These are phyloP conservation scores for Trametes maxima DNA, from an alignment of 768 basidiomycete genomes.

Conservation along the genomic window DNA sequence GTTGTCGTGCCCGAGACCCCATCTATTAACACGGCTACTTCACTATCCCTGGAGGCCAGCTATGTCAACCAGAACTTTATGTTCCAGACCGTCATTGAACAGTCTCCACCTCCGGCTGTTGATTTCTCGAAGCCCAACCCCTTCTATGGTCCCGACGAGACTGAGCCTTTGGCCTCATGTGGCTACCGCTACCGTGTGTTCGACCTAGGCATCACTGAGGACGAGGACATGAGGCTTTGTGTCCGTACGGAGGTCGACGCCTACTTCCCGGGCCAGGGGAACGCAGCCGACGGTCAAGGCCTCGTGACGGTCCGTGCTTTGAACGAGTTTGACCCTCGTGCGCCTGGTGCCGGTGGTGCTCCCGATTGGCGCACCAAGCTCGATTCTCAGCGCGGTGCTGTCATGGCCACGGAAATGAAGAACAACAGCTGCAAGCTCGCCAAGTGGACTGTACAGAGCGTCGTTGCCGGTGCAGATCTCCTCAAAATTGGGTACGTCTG, in stretches of 20 bases:
- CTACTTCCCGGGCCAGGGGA: slow-evolving; percentile 64
- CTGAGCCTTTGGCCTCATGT: slow-evolving; percentile 92
- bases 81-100: slow-evolving; percentile 91
- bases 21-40: slow-evolving; percentile 91
- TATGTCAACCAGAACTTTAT: slow-evolving; percentile 99
- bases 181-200: slow-evolving; percentile 96
- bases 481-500: slow-evolving; percentile 92
- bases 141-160: slow-evolving; percentile 92
- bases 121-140: slow-evolving; percentile 90
- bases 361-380: slow-evolving; percentile 99
- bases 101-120: slow-evolving; percentile 57
- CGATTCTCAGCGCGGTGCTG: slow-evolving; percentile 94
- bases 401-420: slow-evolving; percentile 99
- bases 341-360: slow-evolving; percentile 89
- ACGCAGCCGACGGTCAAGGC: slow-evolving; percentile 67
- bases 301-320: slow-evolving; percentile 91
- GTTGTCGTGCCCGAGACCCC: slow-evolving; percentile 63
- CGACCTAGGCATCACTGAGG: slow-evolving; percentile 87
- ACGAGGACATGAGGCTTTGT: slow-evolving; percentile 88
- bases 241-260: slow-evolving; percentile 98
- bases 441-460: slow-evolving; percentile 95
- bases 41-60: slow-evolving; percentile 94
- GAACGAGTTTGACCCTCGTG: slow-evolving; percentile 94
- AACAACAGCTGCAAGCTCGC: slow-evolving; percentile 98
- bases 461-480: slow-evolving; percentile 91